A percentile compares a stretch with the other conserved stretches of the same genome.
Conservation (phyloP, 805 yeast species). For the Candida silvatica region DNA sequence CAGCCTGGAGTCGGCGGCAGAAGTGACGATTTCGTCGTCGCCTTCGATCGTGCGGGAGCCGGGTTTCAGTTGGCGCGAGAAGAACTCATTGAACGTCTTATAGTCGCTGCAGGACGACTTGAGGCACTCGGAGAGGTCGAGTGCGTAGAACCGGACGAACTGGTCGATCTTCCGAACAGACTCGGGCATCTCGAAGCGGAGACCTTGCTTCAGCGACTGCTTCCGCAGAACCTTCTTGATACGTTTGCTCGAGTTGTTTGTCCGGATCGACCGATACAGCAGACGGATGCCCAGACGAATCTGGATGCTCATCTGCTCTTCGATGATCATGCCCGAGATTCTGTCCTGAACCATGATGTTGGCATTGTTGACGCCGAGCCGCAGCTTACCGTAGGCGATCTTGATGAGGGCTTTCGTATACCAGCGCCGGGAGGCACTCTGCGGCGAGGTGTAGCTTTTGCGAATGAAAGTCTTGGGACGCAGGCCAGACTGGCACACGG, state of each 20-base stretch:
- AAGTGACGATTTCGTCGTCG: constrained; percentile 39
- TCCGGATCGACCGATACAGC: constrained; percentile 65
- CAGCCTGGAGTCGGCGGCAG: constrained; percentile 86
- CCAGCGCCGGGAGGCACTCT: constrained; percentile 84
- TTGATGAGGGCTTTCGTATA: constrained; percentile 75
- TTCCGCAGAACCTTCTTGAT: constrained; percentile 53
- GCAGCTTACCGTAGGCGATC: constrained; percentile 80
- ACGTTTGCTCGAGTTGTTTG: constrained; percentile 32
- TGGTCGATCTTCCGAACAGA: constrained; percentile 65
- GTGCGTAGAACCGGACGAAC: constrained; percentile 74
- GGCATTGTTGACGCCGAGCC: constrained; percentile 84
- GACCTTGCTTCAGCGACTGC: constrained; percentile 74
- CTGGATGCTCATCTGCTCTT: constrained; percentile 86
- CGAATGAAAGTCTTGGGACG: constrained; percentile 20
- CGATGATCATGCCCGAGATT: constrained; percentile 77
- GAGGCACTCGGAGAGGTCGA: constrained; percentile 65
- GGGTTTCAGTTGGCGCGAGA: constrained; percentile 68
- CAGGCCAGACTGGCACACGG: constrained; percentile 59
- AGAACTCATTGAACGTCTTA: constrained; percentile 80
- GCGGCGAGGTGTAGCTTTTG: constrained; percentile 67
- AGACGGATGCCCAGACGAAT: constrained; percentile 83
- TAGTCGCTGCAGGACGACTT: constrained; percentile 39
- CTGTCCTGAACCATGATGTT: constrained; percentile 93
- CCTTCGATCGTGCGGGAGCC: constrained; percentile 68
- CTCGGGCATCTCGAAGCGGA: constrained; percentile 63